Conservation (phyloP, 805 yeast species). For the Jamesozyma lodderae region DNA sequence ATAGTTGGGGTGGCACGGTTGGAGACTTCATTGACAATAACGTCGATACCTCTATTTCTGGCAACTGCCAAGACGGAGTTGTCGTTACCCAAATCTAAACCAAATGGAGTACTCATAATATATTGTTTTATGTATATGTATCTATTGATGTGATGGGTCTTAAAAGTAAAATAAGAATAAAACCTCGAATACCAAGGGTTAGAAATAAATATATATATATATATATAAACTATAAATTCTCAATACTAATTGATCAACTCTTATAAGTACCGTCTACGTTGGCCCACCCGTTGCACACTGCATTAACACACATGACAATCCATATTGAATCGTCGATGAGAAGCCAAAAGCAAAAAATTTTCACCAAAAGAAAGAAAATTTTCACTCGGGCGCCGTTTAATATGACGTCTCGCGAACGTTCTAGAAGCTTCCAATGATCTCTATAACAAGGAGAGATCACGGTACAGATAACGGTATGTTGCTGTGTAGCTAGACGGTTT, state of each 20-base stretch:
- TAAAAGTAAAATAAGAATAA: too few relatives aligned
- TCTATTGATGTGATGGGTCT: too few relatives aligned
- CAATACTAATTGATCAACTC: too few relatives aligned
- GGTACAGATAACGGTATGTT: too few relatives aligned
- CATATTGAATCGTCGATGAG: not conserved
- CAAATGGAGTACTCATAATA: slow-evolving; percentile 85
- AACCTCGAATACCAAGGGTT: too few relatives aligned
- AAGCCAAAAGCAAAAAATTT: not conserved
- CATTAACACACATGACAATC: too few relatives aligned
- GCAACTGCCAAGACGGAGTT: slow-evolving; percentile 94
- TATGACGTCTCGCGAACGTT: not conserved
- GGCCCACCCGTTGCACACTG: too few relatives aligned
- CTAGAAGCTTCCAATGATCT: slow-evolving; percentile 2
- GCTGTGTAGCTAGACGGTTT: slow-evolving; percentile 14
- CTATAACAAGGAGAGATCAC: too few relatives aligned
- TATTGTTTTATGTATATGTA: too few relatives aligned
- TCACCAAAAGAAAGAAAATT: slow-evolving; percentile 1
- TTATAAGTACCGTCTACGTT: too few relatives aligned
- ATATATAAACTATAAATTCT: too few relatives aligned
- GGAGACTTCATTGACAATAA: slow-evolving; percentile 96
- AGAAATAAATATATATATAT: too few relatives aligned
- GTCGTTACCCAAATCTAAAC: slow-evolving; percentile 95
- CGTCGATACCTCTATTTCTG: slow-evolving; percentile 96
- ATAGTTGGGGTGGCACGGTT: slow-evolving; percentile 91
- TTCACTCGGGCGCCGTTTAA: slow-evolving; percentile 3